These are phyloP conservation scores for Candida quercuum DNA, from an alignment of 805 yeast species.

Conservation along the genomic window DNA sequence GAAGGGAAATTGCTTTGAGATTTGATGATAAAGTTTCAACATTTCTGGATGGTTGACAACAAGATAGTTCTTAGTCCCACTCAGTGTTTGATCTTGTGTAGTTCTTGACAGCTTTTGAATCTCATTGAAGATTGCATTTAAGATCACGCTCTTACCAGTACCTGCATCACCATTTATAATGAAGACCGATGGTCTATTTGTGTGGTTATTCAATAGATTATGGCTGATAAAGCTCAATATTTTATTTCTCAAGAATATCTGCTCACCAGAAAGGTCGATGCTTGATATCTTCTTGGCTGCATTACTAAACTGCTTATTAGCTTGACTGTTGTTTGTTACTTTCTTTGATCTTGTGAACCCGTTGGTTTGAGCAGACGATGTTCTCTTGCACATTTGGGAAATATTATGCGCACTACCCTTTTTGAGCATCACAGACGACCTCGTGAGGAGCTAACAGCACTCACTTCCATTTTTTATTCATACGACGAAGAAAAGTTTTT, in stretches of 20 bases:
- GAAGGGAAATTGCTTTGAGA: constrained; percentile 31
- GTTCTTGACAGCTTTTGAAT: constrained; percentile 28
- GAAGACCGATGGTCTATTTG: constrained; percentile 28
- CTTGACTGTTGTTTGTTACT: background rate
- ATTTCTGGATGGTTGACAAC: constrained; percentile 45
- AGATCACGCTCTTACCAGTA: constrained; percentile 40
- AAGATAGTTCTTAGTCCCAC: constrained; percentile 30
- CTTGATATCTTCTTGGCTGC: constrained; percentile 34
- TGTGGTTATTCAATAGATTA: constrained; percentile 11
- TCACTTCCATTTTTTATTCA: too few relatives aligned
- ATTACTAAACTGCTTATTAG: too few relatives aligned
- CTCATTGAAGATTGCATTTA: constrained; percentile 38
- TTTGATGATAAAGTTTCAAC: constrained; percentile 38
- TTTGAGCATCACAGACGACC: too few relatives aligned
- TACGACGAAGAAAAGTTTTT: too few relatives aligned
- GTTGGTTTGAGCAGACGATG: background rate
- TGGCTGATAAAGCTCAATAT: constrained; percentile 27
- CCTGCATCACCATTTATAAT: constrained; percentile 46
- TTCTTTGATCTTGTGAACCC: background rate
- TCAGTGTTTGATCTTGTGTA: constrained; percentile 16
- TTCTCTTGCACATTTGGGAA: background rate
- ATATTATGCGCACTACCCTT: too few relatives aligned
- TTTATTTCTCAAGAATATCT: constrained; percentile 23
- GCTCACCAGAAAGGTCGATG: constrained; percentile 34
- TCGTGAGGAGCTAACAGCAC: too few relatives aligned